A percentile compares a stretch with the other conserved stretches of the same genome.
Conservation (phyloP, 2,329 filamentous ascomycete species). For the Fusarium oligoseptatum region DNA sequence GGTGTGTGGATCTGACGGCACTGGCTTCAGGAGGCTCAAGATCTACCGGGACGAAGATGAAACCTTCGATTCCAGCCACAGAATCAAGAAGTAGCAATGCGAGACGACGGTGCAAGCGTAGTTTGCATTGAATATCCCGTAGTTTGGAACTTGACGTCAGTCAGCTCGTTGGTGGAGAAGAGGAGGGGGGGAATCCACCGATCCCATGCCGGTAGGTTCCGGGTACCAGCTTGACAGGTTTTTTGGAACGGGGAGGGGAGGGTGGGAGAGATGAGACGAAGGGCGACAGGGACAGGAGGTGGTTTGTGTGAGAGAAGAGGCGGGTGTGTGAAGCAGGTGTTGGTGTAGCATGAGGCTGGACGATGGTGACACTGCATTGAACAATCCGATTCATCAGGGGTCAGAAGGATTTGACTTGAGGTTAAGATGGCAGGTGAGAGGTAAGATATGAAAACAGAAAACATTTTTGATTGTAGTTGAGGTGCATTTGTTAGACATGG, state of each 20-base stretch:
- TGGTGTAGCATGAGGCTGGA: background rate
- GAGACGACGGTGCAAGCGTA: conserved; percentile 33
- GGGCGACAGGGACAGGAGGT: conserved; percentile 26
- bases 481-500: background rate
- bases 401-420: background rate
- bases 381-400: conserved; percentile 14
- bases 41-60: conserved; percentile 40
- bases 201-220: conserved; percentile 25
- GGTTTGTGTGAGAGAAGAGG: conserved; percentile 27
- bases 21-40: conserved; percentile 23
- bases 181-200: conserved; percentile 13
- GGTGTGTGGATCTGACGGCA: conserved; percentile 27
- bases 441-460: background rate
- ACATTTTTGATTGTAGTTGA: conserved; percentile 3
- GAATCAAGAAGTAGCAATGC: conserved; percentile 21
- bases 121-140: conserved; percentile 20
- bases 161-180: conserved; percentile 10
- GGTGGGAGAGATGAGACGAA: conserved; percentile 37
- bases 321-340: conserved; percentile 15
- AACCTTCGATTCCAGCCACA: conserved; percentile 34
- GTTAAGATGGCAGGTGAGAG: background rate
- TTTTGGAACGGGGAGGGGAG: conserved; percentile 5
- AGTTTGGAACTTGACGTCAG: conserved; percentile 13
- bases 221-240: conserved; percentile 19
- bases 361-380: conserved; percentile 4